A percentile compares a stretch with the other conserved stretches of the same genome.
These are phyloP conservation scores for Caryopteris hybrid DNA, from an alignment of 305 asterid species.

Conservation along the genomic window DNA sequence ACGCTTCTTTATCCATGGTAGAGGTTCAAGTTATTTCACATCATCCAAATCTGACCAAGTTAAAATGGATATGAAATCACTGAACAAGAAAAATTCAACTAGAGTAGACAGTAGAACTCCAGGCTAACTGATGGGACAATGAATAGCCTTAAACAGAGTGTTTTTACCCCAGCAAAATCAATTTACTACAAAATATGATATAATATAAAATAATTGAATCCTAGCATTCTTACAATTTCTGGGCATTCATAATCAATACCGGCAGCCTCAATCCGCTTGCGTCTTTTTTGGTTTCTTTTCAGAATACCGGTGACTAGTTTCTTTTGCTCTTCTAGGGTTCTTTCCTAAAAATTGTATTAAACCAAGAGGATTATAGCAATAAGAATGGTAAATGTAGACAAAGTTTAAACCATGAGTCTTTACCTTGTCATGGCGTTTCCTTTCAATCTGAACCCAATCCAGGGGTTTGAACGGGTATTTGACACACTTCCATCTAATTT, in stretches of 20 bases:
- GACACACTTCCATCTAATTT: slow-evolving; percentile 73
- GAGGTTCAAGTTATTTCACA: not conserved
- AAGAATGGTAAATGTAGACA: not conserved
- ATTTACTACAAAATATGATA: not conserved
- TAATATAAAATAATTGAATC: not conserved
- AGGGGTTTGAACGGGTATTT: slow-evolving; percentile 47
- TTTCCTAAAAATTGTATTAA: slow-evolving; percentile 39
- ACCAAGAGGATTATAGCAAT: not conserved
- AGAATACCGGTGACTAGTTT: slow-evolving; percentile 55
- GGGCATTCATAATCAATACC: slow-evolving; percentile 87
- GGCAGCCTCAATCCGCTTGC: slow-evolving; percentile 75
- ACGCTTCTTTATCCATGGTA: not conserved
- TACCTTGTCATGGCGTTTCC: slow-evolving; percentile 86
- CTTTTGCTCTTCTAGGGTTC: slow-evolving; percentile 61
- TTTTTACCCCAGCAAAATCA: not conserved
- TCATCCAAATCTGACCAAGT: not conserved
- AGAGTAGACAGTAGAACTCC: too few species aligned
- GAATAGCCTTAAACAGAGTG: not conserved
- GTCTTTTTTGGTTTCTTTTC: slow-evolving; percentile 60
- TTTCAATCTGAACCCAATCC: slow-evolving; percentile 70
- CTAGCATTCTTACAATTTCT: slow-evolving; percentile 52
- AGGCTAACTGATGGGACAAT: not conserved
- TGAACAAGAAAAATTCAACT: too few species aligned
- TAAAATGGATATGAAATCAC: not conserved
- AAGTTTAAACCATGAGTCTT: not conserved